Base-by-base conservation (phyloP, 495 filamentous ascomycete species). In the Trichoderma parareesei region DNA sequence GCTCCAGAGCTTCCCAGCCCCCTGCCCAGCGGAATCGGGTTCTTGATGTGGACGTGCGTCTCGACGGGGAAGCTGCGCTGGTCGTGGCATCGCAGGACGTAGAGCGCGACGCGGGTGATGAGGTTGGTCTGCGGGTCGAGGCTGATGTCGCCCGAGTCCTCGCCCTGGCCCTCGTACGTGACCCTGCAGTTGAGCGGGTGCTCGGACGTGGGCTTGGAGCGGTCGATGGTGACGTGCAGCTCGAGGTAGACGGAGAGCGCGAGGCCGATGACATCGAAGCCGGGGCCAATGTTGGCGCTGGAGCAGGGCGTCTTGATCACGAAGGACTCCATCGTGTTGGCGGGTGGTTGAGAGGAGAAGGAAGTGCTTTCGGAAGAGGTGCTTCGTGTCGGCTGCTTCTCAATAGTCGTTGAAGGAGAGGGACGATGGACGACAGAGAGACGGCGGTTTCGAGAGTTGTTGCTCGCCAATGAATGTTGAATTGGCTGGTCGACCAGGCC, bases 251-350 rank as follows among this genome's bases (percentile, higher is more conserved):
- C 87, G 61, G 90, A 92, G 71, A 98, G 79, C 3, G 93, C 93
- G 63, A 98, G 84, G 63, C 94, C 94, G 74, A 97, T 92, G 70
- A 97, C 93, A 76, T 98, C 94, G 79, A 97, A 98, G 16, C 94
- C 94, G 38, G 94, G 94, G 53, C 87, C 93, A 71, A 97, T 96
- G 80, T 97, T 97, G 71, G 93, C 93, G 8, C 91, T 95, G 60
- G 92, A 96, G 79, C 92, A 96, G 53, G 93, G 93, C 18, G 81
- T 86, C 69, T 77, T 81, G 74, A 89, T 86, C 62, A 79, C 73
- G 72, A 87, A 88, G 7, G 80, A 83, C 69, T 82, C 75, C 64
- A 76, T 27, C 27, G 27, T 27, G 27, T 27, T 71, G 35, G 41
- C 62, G 18, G 62, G 46, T 48, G 42, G 64, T 14, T 60, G 42